Conservation (phyloP, 2,329 filamentous ascomycete species). For the Colletotrichum zoysiae region DNA sequence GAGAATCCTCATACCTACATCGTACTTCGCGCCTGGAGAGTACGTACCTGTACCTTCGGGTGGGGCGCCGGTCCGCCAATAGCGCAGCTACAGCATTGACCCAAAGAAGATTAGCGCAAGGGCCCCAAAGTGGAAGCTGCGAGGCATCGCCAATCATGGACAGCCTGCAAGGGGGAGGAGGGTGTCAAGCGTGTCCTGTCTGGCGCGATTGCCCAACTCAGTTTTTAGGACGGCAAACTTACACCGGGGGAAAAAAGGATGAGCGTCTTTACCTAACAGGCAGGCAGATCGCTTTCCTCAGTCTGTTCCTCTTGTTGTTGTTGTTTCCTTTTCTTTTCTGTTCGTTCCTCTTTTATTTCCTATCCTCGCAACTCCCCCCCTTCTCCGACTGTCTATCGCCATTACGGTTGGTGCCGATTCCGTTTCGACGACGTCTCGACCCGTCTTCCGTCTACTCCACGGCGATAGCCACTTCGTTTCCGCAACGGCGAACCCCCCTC, state of each 20-base stretch:
- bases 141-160: constrained; percentile 32
- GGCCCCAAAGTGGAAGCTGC: constrained; percentile 34
- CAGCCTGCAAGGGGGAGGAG: constrained; percentile 17
- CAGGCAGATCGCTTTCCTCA: neutral
- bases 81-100: constrained; percentile 25
- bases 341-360: too few species aligned
- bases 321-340: neutral
- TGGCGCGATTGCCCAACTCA: constrained; percentile 37
- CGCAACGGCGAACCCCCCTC: too few species aligned
- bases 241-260: constrained; percentile 2
- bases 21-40: neutral
- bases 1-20: too few species aligned
- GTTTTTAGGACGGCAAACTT: constrained; percentile 39
- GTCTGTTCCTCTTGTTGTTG: neutral
- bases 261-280: constrained; percentile 5
- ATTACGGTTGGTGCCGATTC: constrained; percentile 1
- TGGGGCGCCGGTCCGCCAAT: constrained; percentile 13
- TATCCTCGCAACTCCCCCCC: too few species aligned
- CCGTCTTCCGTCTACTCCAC: constrained; percentile 27
- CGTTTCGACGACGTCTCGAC: constrained; percentile 6
- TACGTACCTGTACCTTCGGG: constrained; percentile 7
- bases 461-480: constrained; percentile 33
- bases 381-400: neutral
- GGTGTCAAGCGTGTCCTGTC: constrained; percentile 37
- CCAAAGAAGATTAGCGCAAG: constrained; percentile 36